Conservation (phyloP, 2,329 filamentous ascomycete species). For the Monosporascus sp. region DNA sequence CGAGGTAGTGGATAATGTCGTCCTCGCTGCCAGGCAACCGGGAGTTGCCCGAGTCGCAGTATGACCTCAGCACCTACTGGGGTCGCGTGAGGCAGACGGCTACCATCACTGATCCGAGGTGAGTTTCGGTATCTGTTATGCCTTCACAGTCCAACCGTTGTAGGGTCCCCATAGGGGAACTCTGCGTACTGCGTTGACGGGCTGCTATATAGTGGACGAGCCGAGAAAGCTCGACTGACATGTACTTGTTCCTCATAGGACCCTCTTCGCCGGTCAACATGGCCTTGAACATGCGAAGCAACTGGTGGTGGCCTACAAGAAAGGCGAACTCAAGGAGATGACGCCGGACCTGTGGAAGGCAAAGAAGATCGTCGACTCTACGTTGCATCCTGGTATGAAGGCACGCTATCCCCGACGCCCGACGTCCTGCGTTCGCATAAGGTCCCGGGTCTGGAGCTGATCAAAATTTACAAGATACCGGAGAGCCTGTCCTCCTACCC, state of each 20-base stretch:
- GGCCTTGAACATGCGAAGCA: slow-evolving; percentile 84
- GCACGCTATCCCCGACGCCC: neutral
- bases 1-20: slow-evolving; percentile 46
- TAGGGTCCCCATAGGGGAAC: too few relatives aligned
- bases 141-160: too few relatives aligned
- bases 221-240: too few relatives aligned
- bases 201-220: too few relatives aligned
- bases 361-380: slow-evolving; percentile 97
- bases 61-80: slow-evolving; percentile 92
- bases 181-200: too few relatives aligned
- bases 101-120: slow-evolving; percentile 93
- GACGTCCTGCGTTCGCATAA: neutral
- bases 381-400: slow-evolving; percentile 79
- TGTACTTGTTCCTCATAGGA: slow-evolving; percentile 48
- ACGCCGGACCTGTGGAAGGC: slow-evolving; percentile 88
- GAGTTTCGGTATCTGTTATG: slow-evolving; percentile 35
- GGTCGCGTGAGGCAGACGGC: slow-evolving; percentile 87
- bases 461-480: slow-evolving; percentile 62
- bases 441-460: slow-evolving; percentile 6
- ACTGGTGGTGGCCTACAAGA: slow-evolving; percentile 80
- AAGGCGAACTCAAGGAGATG: slow-evolving; percentile 73
- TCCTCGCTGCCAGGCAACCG: slow-evolving; percentile 63
- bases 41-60: slow-evolving; percentile 85
- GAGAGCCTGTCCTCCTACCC: slow-evolving; percentile 83
- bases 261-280: slow-evolving; percentile 70